Base-by-base conservation (phyloP, 495 filamentous ascomycete genomes). In the Penicillium antarcticum region DNA sequence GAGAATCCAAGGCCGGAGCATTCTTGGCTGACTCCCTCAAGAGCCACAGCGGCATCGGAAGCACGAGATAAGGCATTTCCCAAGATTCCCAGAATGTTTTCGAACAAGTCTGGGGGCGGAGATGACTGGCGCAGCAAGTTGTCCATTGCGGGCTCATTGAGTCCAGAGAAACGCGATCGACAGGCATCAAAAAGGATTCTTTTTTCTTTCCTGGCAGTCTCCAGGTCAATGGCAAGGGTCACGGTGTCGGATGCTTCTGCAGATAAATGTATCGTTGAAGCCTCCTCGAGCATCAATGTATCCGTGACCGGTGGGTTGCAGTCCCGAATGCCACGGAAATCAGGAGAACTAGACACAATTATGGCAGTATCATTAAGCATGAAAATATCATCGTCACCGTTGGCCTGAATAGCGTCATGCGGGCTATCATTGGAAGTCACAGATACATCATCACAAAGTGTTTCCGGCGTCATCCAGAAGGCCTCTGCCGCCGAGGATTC, bases 1-100 rank as follows among this genome's bases (percentile, higher is more conserved):
- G 70, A 57, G 51, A 89, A 89, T 1, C 85, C 85, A 0, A 87
- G 67, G 10, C 44, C 57, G 3, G 56, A 67, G 26, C 87, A 68
- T 38, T 75, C 72, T 16, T 60, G 50, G 14, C 54, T 69, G 21
- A 79, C 68, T 11, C 62, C 58, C 23, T 71, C 65, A 17, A 80
- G 68, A 3, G 68, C 61, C 17, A 58, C 44, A 2, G 60, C 54
- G 5, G 71, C 68, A 48, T 78, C 70, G 0, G 69, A 63, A 29
- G 71, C 62, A 53, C 68, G 61, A 48, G 59, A 52, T 32, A 78
- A 51, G 48, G 74, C 61, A 37, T 56, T 39, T 39, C 72, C 63
- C 21, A 76, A 40, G 2, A 57, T 69, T 4, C 53, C 43, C 9
- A 73, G 31, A 31, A 75, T 50, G 7, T 69, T 63, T 11, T 69